phyloP scores from a whole-genome alignment of 352 stramenopile genomes.

The Globisporangium parvum region DNA sequence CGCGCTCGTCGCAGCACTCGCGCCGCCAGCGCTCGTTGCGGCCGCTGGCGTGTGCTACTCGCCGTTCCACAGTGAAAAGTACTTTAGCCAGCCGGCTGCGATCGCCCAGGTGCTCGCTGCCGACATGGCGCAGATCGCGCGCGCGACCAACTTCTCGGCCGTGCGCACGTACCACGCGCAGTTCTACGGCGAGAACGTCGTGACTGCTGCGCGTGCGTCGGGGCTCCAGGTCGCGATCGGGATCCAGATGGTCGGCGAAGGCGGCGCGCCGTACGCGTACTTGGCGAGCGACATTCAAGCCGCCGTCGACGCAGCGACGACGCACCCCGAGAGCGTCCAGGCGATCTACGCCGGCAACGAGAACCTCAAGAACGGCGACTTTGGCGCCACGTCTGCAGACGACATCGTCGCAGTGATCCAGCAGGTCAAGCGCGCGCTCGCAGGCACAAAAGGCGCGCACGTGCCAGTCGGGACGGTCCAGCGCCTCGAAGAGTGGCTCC shows the following conservation, averaged over 20 bases:
- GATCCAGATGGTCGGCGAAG: constrained; percentile 48
- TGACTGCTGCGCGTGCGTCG: constrained; percentile 27
- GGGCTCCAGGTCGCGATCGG: constrained; percentile 56
- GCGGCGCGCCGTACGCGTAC: constrained; percentile 14
- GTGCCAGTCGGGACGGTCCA: constrained; percentile 54
- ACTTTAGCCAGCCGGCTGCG: constrained; percentile 3
- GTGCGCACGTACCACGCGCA: constrained; percentile 67
- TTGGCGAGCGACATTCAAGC: constrained; percentile 50
- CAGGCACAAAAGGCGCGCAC: constrained; percentile 51
- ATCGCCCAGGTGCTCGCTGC: constrained; percentile 19
- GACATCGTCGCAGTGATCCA: constrained; percentile 26
- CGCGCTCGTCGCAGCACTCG: background rate
- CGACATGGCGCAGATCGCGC: constrained; percentile 26
- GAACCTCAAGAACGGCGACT: constrained; percentile 47
- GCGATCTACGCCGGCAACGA: constrained; percentile 74
- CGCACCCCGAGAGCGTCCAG: constrained; percentile 28
- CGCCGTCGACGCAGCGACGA: constrained; percentile 37
- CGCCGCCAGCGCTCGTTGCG: background rate
- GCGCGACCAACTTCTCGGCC: constrained; percentile 34
- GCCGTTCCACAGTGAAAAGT: constrained; percentile 38
- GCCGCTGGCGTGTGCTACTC: constrained; percentile 49
- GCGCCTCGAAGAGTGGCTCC: constrained; percentile 31
- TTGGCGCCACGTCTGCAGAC: constrained; percentile 27
- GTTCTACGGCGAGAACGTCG: constrained; percentile 43
- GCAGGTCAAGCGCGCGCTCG: constrained; percentile 25